Percentiles rank a stretch among this genome's conserved stretches.
Conservation (phyloP, 495 filamentous ascomycete genomes). For the Aspergillus olivimuriae region DNA sequence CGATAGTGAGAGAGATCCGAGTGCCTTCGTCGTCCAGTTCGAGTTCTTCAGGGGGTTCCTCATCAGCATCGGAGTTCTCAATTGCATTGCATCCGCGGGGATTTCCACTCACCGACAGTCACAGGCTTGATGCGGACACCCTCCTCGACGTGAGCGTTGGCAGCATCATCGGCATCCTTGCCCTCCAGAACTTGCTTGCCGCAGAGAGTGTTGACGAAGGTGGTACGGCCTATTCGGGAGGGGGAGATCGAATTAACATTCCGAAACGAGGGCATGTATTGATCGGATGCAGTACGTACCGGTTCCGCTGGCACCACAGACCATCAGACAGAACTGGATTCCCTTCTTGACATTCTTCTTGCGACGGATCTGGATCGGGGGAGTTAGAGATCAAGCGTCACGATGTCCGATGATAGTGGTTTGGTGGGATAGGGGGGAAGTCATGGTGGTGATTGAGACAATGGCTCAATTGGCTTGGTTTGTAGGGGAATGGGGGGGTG, state of each 20-base stretch:
- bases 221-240: slow-evolving; percentile 78
- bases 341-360: slow-evolving; percentile 99
- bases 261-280: no score
- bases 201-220: slow-evolving; percentile 98
- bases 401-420: no score
- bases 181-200: slow-evolving; percentile 81
- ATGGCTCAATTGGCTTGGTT: no score
- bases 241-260: no score
- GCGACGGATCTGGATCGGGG: slow-evolving; percentile 87
- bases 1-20: slow-evolving; percentile 93
- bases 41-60: slow-evolving; percentile 57
- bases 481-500: no score
- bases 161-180: slow-evolving; percentile 87
- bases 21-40: slow-evolving; percentile 98
- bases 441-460: slow-evolving; percentile 21
- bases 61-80: not conserved
- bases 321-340: slow-evolving; percentile 99
- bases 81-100: not conserved
- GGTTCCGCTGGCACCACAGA: slow-evolving; percentile 96
- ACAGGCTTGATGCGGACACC: slow-evolving; percentile 97
- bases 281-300: slow-evolving; percentile 50
- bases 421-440: no score
- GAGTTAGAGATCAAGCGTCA: slow-evolving; percentile 24
- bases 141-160: slow-evolving; percentile 86
- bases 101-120: slow-evolving; percentile 74